Percentiles rank a stretch among this genome's conserved stretches.
Evolutionary conservation across 1,284 basidiomycete genomes (phyloP).

Genomic region (Melampsora americana): DNA sequence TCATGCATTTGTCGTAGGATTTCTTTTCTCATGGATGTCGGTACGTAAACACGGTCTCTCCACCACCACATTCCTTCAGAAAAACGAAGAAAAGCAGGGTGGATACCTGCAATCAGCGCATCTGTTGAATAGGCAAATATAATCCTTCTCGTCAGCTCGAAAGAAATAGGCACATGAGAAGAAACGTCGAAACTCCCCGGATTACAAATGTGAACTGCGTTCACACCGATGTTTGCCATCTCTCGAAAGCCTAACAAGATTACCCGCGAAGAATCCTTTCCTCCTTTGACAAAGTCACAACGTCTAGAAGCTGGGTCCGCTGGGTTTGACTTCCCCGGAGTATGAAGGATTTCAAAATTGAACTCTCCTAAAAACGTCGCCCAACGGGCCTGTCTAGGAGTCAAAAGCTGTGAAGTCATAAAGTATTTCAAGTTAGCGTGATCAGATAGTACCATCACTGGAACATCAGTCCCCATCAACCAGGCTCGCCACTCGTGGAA

Average conservation of each 20-base stretch:
- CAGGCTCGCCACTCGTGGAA: conserved; percentile 18
- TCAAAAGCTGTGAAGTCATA: background rate
- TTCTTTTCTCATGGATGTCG: background rate
- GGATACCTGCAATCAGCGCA: too few relatives aligned
- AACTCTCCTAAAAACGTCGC: background rate
- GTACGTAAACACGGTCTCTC: background rate
- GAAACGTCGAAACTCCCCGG: too few relatives aligned
- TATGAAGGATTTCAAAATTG: too few relatives aligned
- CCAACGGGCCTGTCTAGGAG: conserved; percentile 13
- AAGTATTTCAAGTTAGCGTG: conserved; percentile 23
- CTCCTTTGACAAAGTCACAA: conserved; percentile 3
- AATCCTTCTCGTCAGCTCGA: too few relatives aligned
- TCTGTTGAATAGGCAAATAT: too few relatives aligned
- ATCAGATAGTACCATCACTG: conserved; percentile 17
- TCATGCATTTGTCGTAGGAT: conserved; percentile 55
- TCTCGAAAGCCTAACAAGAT: too few relatives aligned
- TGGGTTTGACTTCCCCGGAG: too few relatives aligned
- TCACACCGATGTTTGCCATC: too few relatives aligned
- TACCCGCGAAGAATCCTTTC: too few relatives aligned
- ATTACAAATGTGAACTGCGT: too few relatives aligned
- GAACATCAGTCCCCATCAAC: background rate
- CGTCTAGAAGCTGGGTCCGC: background rate
- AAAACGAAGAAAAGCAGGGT: too few relatives aligned
- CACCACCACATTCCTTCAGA: background rate
- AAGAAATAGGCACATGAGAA: too few relatives aligned